These are phyloP conservation scores for Podospora fimiseda DNA, from an alignment of 495 filamentous ascomycete species.

Conservation along the genomic window DNA sequence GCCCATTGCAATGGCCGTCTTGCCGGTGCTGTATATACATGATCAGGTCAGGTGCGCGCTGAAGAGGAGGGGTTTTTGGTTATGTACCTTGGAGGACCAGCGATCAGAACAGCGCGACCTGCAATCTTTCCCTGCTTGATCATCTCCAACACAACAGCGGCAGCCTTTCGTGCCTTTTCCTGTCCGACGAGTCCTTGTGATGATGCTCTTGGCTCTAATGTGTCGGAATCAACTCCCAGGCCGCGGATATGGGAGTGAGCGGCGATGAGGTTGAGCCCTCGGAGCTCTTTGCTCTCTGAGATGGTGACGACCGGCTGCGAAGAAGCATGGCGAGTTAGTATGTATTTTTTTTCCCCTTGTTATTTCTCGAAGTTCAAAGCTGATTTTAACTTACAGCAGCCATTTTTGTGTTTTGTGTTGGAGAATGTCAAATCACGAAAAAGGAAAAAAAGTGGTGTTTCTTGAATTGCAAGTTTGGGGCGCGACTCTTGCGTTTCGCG, in stretches of 20 bases:
- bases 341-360: background rate
- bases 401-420: conserved; percentile 22
- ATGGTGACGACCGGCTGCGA: conserved; percentile 87
- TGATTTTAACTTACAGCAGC: conserved; percentile 29
- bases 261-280: conserved; percentile 91
- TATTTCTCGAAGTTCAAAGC: background rate
- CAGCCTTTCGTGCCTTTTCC: conserved; percentile 91
- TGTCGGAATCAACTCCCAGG: conserved; percentile 86
- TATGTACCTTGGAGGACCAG: conserved; percentile 73
- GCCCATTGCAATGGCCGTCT: conserved; percentile 97
- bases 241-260: conserved; percentile 98
- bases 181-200: conserved; percentile 97
- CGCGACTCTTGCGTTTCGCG: conserved; percentile 1
- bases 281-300: conserved; percentile 88
- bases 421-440: background rate
- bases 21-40: conserved; percentile 62
- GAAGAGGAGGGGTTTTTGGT: background rate
- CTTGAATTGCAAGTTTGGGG: background rate
- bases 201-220: conserved; percentile 74
- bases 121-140: conserved; percentile 98
- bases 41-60: conserved; percentile 6
- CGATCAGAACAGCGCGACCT: conserved; percentile 88
- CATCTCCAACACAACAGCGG: conserved; percentile 94
- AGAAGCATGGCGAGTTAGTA: background rate
- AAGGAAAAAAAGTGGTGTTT: conserved; percentile 1